Evolutionary conservation across 306 rosid species (phyloP), one percentile per base, ranked within the genome.

Genomic region (Vigna hirtella): DNA sequence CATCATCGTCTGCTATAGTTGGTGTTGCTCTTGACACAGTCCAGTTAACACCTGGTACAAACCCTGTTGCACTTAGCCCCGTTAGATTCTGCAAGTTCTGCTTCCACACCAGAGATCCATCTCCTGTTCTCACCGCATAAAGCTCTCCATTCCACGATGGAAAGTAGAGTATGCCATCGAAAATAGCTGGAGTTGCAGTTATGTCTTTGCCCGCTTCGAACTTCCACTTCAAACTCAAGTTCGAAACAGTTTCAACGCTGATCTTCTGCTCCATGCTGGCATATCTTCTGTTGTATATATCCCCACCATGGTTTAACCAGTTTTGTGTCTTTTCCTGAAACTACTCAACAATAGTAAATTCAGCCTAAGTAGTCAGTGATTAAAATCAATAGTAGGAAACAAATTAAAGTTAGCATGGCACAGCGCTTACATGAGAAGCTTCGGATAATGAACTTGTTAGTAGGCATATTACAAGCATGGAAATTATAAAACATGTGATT

Each of bases 291-390:
- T 88, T 89, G 34, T 79, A 48, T 80, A 88, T 34, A 75, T 91
- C 90, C 26, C 92, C 91, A 0, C 92, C 94, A 43, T 89, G 94
- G 86, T 89, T 89, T 20, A 77, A 22, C 94, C 97, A 91, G 13
- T 79, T 43, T 79, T 79, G 77, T 55, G 36, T 72, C n/a, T 45
- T 65, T 53, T 77, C 50, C 10, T 30, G 40, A 53, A 75, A 62
- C 14, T 61, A 62, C 34, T 59, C 50, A 72, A 36, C 4, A n/a
- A 13, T 13, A n/a, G 58, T 8, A 50, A 30, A 15, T 1, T 15
- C 14, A 13, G 59, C 30, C 2, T 1, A 49, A 28, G 59, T 24
- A 48, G 12, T 7, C 26, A 11, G 6, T 57, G 4, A 30, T 64
- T 12, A n/a, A 36, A 16, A 16, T 63, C 12, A 42, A 42, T 10